Percentiles rank a stretch among this genome's conserved stretches.
Conservation (phyloP, 495 filamentous ascomycete genomes). For the Bombardia bombarda region DNA sequence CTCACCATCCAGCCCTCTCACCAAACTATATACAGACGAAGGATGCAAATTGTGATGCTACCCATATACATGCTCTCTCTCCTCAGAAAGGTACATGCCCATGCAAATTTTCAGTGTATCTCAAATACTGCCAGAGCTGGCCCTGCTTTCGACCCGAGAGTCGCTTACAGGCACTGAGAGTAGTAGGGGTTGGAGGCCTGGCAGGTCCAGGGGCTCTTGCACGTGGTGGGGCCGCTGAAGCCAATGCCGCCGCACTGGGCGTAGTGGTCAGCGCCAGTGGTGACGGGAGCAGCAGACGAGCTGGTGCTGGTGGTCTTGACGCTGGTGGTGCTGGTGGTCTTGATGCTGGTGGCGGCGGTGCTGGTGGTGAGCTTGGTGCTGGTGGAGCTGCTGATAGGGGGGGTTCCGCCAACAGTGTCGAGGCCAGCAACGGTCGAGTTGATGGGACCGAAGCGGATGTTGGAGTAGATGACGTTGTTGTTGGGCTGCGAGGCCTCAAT, state of each 20-base stretch:
- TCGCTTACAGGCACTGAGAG: conserved; percentile 32
- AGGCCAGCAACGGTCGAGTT: conserved; percentile 47
- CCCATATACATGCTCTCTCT: no score
- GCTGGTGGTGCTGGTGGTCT: conserved; percentile 9
- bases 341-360: conserved; percentile 2
- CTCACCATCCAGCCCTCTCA: neutral
- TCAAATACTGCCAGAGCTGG: neutral
- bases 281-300: conserved; percentile 4
- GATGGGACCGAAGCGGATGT: conserved; percentile 66
- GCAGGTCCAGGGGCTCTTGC: conserved; percentile 28
- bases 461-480: conserved; percentile 49
- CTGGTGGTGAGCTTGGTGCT: conserved; percentile 10
- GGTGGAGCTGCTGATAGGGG: conserved; percentile 1
- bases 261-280: conserved; percentile 15
- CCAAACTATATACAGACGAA: neutral
- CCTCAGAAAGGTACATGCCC: neutral
- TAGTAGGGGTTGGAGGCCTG: conserved; percentile 26
- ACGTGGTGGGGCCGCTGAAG: conserved; percentile 34
- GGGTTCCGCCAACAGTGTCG: conserved; percentile 7
- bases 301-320: conserved; percentile 8
- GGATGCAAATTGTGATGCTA: no score
- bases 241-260: conserved; percentile 41
- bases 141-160: neutral
- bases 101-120: neutral
- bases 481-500: conserved; percentile 49